These are phyloP conservation scores for Coemansia sp. DNA, from an alignment of 192 early-diverging fungal species.

Conservation along the genomic window DNA sequence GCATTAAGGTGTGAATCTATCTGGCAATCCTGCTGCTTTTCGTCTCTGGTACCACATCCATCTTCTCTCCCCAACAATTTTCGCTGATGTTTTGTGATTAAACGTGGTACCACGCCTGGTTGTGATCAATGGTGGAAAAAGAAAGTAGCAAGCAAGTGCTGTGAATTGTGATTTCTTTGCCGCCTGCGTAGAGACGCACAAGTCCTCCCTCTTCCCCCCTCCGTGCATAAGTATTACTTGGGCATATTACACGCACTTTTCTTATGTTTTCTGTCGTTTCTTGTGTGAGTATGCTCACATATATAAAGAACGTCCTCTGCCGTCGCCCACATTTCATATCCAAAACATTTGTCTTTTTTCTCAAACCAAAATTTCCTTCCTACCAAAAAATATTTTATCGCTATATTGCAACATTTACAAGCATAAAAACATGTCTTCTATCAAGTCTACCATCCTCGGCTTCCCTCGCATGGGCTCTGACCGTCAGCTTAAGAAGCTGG, in stretches of 20 bases:
- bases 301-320: no score
- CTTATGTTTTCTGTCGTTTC: no score
- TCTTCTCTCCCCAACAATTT: slow-evolving; percentile 3
- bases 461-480: slow-evolving; percentile 94
- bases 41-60: neutral
- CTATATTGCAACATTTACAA: neutral
- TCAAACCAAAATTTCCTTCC: neutral
- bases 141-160: neutral
- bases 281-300: no score
- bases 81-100: slow-evolving; percentile 7
- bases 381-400: neutral
- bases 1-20: slow-evolving; percentile 1
- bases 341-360: slow-evolving; percentile 4
- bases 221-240: no score
- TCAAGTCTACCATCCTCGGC: slow-evolving; percentile 63
- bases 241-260: no score
- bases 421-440: slow-evolving; percentile 29
- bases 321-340: neutral
- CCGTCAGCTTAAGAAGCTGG: slow-evolving; percentile 93
- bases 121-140: neutral
- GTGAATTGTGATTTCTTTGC: no score
- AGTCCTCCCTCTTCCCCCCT: no score
- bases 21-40: neutral
- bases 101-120: neutral
- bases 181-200: no score